Conservation (phyloP, 441 rosid species). For the Erodium moschatum region DNA sequence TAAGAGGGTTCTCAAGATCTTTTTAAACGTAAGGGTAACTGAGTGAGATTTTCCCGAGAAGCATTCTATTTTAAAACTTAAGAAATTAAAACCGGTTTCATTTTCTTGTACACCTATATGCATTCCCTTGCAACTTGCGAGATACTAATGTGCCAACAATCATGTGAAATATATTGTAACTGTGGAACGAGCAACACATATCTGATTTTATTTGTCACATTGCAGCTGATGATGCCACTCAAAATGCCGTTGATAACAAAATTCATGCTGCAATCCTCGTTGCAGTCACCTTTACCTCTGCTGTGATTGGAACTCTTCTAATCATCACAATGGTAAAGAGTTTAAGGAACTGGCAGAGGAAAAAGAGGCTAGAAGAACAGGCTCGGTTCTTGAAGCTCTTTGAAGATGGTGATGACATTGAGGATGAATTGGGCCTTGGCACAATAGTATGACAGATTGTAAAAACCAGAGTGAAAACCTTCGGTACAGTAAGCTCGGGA, state of each 20-base stretch:
- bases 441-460: conserved; percentile 22
- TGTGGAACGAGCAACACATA: no score
- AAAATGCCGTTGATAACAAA: conserved; percentile 21
- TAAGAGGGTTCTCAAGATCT: no score
- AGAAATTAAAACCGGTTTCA: no score
- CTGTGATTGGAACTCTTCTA: conserved; percentile 34
- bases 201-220: neutral
- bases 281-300: conserved; percentile 26
- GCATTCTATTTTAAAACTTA: no score
- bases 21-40: no score
- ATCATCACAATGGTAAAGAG: conserved; percentile 35
- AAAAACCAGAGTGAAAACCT: conserved; percentile 5
- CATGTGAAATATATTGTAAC: no score
- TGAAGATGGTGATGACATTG: conserved; percentile 80
- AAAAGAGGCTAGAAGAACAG: conserved; percentile 74
- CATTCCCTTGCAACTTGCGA: no score
- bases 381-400: conserved; percentile 79
- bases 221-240: neutral
- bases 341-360: conserved; percentile 55
- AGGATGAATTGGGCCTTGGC: conserved; percentile 75
- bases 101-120: no score
- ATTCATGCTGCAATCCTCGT: conserved; percentile 33
- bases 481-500: conserved; percentile 27
- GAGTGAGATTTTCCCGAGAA: no score
- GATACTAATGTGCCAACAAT: no score